Evolutionary conservation across 1,139 yeast genomes (phyloP).

Genomic region (Scheffersomyces stambukii): DNA sequence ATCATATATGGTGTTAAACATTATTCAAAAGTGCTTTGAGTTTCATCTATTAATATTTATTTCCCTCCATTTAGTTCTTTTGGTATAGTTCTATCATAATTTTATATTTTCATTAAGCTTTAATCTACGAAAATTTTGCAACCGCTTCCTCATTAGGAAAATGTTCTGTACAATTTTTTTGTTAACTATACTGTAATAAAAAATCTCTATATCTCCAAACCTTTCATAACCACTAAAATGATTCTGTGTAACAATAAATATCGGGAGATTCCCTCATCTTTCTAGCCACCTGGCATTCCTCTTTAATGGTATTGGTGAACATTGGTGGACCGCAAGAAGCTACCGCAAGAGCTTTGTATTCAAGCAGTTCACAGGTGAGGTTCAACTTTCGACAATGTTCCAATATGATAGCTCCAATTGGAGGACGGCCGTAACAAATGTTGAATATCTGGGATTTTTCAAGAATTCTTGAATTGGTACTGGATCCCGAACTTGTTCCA

Average conservation of each 20-base stretch:
- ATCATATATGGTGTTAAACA: not conserved
- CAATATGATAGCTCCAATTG: constrained; percentile 7
- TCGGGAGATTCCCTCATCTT: constrained; percentile 26
- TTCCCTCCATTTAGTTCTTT: too few species aligned
- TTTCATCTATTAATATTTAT: too few species aligned
- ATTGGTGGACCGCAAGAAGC: constrained; percentile 34
- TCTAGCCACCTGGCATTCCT: constrained; percentile 25
- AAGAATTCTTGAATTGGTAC: constrained; percentile 1
- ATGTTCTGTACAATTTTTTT: too few species aligned
- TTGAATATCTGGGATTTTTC: constrained; percentile 4
- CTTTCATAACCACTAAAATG: constrained; percentile 16
- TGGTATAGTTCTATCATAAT: too few species aligned
- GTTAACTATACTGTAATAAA: too few species aligned
- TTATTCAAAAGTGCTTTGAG: too few species aligned
- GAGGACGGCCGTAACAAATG: constrained; percentile 11
- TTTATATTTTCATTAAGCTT: too few species aligned
- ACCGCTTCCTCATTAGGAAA: too few species aligned
- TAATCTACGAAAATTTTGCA: too few species aligned
- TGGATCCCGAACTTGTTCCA: constrained; percentile 1
- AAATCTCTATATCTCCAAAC: not conserved
- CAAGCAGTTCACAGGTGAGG: constrained; percentile 8
- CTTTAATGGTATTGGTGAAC: constrained; percentile 23
- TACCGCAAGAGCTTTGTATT: constrained; percentile 32
- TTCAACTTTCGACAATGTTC: constrained; percentile 2
- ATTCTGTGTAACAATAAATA: constrained; percentile 32